These are phyloP conservation scores for Vigna angularis DNA, from an alignment of 306 rosid genomes.

Conservation along the genomic window DNA sequence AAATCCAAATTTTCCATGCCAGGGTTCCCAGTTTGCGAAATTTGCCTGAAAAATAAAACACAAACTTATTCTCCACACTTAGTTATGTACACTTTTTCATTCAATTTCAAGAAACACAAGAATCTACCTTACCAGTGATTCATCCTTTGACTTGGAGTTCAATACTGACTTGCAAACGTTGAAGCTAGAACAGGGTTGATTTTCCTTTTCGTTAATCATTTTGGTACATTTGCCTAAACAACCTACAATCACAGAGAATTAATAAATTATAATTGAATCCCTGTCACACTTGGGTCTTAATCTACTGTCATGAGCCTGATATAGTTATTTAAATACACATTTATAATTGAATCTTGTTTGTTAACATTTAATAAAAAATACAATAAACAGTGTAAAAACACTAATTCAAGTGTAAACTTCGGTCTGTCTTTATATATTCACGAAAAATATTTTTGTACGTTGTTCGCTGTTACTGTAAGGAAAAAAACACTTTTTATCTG, in stretches of 20 bases:
- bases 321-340: too few relatives aligned
- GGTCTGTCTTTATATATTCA: too few relatives aligned
- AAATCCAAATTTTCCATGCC: conserved; percentile 95
- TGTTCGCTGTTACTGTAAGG: too few relatives aligned
- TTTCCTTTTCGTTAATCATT: conserved; percentile 50
- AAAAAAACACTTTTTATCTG: neutral
- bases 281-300: too few relatives aligned
- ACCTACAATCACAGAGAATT: conserved; percentile 41
- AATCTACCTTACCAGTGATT: conserved; percentile 56
- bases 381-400: too few relatives aligned
- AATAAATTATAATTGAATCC: too few relatives aligned
- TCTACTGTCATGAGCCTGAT: too few relatives aligned
- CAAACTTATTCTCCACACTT: neutral
- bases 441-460: too few relatives aligned
- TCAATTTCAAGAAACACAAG: neutral
- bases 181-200: conserved; percentile 33
- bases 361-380: too few relatives aligned
- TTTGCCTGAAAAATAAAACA: conserved; percentile 56
- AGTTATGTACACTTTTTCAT: neutral
- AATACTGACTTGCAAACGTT: conserved; percentile 66
- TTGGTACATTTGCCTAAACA: conserved; percentile 67
- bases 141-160: conserved; percentile 80
- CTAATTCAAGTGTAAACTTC: too few relatives aligned
- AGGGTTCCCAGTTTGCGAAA: conserved; percentile 97
- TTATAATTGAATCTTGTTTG: too few relatives aligned